Conservation (phyloP, 1,284 basidiomycete genomes). For the Rhodotorula sp. region DNA sequence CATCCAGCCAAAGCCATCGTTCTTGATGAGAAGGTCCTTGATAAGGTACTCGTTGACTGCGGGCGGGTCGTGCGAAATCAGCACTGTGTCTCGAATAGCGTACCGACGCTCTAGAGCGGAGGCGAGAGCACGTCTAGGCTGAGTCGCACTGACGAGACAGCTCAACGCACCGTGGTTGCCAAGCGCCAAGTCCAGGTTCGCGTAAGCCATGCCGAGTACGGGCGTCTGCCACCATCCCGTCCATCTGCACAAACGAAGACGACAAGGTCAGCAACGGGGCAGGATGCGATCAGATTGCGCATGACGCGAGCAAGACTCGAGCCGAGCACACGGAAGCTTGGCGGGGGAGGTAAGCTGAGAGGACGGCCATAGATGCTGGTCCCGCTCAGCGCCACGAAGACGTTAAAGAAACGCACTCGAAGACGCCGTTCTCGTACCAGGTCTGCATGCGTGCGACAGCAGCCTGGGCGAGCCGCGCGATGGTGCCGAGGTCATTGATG, state of each 20-base stretch:
- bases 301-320: no score
- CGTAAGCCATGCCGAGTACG: conserved; percentile 37
- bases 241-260: conserved; percentile 8
- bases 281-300: no score
- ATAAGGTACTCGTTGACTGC: conserved; percentile 37
- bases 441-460: conserved; percentile 38
- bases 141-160: background rate
- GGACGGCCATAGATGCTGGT: no score
- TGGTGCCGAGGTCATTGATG: conserved; percentile 34
- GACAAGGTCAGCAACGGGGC: no score
- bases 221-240: conserved; percentile 39
- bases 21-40: conserved; percentile 31
- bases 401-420: conserved; percentile 22
- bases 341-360: background rate
- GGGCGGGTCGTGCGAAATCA: background rate
- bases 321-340: background rate
- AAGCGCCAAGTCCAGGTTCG: conserved; percentile 34
- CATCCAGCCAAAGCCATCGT: conserved; percentile 32
- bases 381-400: background rate
- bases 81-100: background rate
- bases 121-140: no score
- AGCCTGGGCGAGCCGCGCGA: conserved; percentile 30
- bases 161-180: conserved; percentile 24
- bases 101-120: no score
- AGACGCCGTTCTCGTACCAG: conserved; percentile 36